Evolutionary conservation across 345 rosid species (phyloP).

Genomic region (Conringia planisiliqua): DNA sequence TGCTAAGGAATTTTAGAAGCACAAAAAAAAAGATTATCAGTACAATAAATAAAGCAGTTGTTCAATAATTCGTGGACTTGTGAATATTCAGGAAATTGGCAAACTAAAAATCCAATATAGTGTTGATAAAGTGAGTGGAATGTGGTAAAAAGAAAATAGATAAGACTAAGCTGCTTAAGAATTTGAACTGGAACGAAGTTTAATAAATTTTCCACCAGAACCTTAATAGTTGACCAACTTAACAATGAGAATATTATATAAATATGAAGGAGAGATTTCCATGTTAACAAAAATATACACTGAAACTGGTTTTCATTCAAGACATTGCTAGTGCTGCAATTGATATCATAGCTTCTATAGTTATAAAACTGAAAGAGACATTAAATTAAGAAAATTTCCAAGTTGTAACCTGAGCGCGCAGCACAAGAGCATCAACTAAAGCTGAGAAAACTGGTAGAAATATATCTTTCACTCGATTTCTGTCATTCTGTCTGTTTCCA

Average conservation of each 20-base stretch:
- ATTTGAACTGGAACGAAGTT: not conserved
- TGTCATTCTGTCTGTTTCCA: slow-evolving; percentile 42
- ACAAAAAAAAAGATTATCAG: not conserved
- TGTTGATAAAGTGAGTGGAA: not conserved
- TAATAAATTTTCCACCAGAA: not conserved
- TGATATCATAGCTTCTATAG: not conserved
- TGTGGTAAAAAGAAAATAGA: not conserved
- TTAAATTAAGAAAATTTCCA: not conserved
- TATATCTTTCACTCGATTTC: slow-evolving; percentile 52
- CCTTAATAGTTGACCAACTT: slow-evolving; percentile 1
- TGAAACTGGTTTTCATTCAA: not conserved
- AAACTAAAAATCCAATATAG: not conserved
- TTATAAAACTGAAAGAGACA: not conserved
- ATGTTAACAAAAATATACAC: slow-evolving; percentile 2
- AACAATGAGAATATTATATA: not conserved
- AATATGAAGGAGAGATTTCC: not conserved
- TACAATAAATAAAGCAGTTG: slow-evolving; percentile 1
- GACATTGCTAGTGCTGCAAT: not conserved
- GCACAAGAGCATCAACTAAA: slow-evolving; percentile 71
- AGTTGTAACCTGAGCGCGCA: slow-evolving; percentile 80
- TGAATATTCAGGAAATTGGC: not conserved
- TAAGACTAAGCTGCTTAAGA: not conserved
- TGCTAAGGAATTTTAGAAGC: slow-evolving; percentile 20
- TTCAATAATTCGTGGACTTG: not conserved
- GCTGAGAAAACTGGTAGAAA: slow-evolving; percentile 72